A percentile compares a stretch with the other conserved stretches of the same genome.
Conservation (phyloP, 2,329 filamentous ascomycete species). For the Penicillium rolfsii region DNA sequence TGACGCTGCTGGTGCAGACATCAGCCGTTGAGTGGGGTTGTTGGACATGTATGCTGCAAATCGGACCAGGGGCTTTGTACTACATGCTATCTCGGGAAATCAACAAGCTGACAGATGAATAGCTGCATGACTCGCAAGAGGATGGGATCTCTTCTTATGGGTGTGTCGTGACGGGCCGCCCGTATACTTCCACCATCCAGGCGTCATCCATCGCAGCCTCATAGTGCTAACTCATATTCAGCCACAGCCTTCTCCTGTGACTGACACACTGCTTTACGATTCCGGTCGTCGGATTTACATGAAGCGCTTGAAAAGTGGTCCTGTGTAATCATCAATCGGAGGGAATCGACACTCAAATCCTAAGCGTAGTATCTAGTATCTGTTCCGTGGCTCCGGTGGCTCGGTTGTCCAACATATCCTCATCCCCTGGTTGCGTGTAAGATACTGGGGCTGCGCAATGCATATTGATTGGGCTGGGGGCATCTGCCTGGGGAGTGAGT, state of each 20-base stretch:
- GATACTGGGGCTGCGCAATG: neutral
- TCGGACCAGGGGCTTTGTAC: neutral
- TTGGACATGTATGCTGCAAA: neutral
- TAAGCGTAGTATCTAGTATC: neutral
- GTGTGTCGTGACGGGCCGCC: no score
- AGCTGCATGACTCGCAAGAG: no score
- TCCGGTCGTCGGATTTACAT: no score
- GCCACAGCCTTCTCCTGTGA: no score
- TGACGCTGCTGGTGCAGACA: conserved; percentile 21
- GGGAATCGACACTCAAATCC: neutral
- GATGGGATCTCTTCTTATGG: no score
- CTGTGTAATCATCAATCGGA: no score
- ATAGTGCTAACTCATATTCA: no score
- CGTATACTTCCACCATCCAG: no score
- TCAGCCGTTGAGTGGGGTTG: conserved; percentile 1
- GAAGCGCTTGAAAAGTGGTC: no score
- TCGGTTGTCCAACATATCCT: neutral
- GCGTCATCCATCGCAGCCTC: no score
- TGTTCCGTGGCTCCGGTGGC: neutral
- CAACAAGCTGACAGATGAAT: neutral
- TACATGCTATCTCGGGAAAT: neutral
- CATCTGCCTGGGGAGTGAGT: neutral
- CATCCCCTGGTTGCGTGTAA: neutral
- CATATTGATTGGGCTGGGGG: no score
- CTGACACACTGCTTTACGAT: no score